A percentile compares a stretch with the other conserved stretches of the same genome.
Conservation (phyloP, 441 rosid species). For the Syzygium malaccense region DNA sequence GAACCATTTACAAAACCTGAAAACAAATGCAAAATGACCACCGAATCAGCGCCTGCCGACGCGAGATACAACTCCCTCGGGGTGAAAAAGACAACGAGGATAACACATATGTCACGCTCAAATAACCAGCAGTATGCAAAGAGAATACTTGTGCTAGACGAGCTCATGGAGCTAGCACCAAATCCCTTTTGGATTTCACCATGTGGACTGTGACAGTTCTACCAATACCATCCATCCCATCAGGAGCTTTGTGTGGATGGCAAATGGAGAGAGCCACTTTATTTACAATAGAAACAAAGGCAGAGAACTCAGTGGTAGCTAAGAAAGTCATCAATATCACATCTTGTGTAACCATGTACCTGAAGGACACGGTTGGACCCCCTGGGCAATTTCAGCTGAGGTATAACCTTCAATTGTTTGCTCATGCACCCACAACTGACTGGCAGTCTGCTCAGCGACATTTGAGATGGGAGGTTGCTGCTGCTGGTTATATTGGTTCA, state of each 20-base stretch:
- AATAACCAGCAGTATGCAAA: not conserved
- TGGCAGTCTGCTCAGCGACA: slow-evolving; percentile 18
- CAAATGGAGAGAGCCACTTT: slow-evolving; percentile 27
- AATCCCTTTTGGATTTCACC: slow-evolving; percentile 31
- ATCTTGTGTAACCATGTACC: slow-evolving; percentile 38
- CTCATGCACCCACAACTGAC: slow-evolving; percentile 38
- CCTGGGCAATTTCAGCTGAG: slow-evolving; percentile 21
- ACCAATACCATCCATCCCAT: slow-evolving; percentile 31
- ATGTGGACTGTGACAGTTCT: slow-evolving; percentile 26
- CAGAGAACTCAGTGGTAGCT: slow-evolving; percentile 5
- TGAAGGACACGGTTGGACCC: slow-evolving; percentile 23
- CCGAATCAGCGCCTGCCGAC: slow-evolving; percentile 8
- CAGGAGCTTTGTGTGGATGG: slow-evolving; percentile 44
- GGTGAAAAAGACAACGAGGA: not conserved
- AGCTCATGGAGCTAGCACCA: slow-evolving; percentile 40
- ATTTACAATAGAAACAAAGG: slow-evolving; percentile 18
- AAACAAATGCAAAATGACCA: slow-evolving; percentile 10
- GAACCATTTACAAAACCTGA: slow-evolving; percentile 35
- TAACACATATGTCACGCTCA: not conserved
- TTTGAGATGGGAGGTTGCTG: slow-evolving; percentile 8
- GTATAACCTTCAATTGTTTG: slow-evolving; percentile 11
- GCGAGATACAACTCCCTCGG: not conserved
- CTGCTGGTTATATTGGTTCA: slow-evolving; percentile 17
- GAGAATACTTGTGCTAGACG: slow-evolving; percentile 29
- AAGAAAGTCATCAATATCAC: not conserved